These are phyloP conservation scores for Aspergillus sp. DNA, from an alignment of 2,329 filamentous ascomycete species.

Conservation along the genomic window DNA sequence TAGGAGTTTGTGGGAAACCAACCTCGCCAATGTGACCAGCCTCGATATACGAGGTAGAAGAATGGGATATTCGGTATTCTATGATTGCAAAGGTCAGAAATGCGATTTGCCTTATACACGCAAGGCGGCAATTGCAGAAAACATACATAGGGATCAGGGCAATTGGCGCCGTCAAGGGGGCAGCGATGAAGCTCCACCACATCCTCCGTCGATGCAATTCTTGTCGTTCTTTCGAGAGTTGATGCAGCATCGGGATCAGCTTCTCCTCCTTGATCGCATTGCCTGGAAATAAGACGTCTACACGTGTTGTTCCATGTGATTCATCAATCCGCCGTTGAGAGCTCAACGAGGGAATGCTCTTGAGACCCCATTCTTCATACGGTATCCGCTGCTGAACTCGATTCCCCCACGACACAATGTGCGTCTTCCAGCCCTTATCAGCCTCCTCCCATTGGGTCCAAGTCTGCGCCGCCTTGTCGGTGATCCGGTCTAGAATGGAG, in stretches of 20 bases:
- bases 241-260: constrained; percentile 65
- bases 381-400: constrained; percentile 80
- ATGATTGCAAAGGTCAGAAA: background rate
- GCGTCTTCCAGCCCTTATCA: constrained; percentile 82
- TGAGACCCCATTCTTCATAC: constrained; percentile 96
- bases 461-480: constrained; percentile 68
- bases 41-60: constrained; percentile 88
- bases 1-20: constrained; percentile 21
- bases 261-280: constrained; percentile 64
- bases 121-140: background rate
- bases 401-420: constrained; percentile 84
- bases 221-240: constrained; percentile 77
- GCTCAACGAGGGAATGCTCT: constrained; percentile 84
- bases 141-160: constrained; percentile 81
- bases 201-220: constrained; percentile 72
- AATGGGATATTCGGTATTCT: constrained; percentile 93
- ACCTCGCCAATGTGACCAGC: constrained; percentile 85
- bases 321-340: constrained; percentile 64
- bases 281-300: constrained; percentile 68
- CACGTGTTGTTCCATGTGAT: constrained; percentile 65
- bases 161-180: constrained; percentile 81
- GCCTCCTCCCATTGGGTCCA: constrained; percentile 89
- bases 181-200: constrained; percentile 76
- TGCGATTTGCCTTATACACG: background rate
- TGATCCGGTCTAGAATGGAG: constrained; percentile 67